phyloP scores from a whole-genome alignment of 208 protist genomes.

The Wallacemonas sp. region DNA sequence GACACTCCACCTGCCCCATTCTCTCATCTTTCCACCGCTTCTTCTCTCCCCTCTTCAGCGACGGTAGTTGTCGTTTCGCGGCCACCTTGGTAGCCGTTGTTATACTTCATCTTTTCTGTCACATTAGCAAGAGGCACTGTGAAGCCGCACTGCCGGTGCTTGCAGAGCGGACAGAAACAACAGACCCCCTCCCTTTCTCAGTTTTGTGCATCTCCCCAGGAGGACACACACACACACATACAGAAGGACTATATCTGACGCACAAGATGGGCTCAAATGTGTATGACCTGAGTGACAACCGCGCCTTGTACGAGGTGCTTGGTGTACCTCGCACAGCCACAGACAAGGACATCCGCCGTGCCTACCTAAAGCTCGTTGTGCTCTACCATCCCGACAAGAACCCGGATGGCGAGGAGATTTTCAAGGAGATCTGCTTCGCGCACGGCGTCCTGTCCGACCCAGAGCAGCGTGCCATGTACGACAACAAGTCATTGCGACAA shows the following conservation, averaged over 20 bases:
- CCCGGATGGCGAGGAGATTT: conserved; percentile 68
- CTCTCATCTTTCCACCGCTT: too few relatives aligned
- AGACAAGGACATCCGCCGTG: conserved; percentile 78
- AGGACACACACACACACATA: too few relatives aligned
- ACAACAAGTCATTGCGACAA: conserved; percentile 57
- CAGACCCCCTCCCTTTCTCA: too few relatives aligned
- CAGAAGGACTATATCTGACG: too few relatives aligned
- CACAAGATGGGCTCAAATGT: conserved; percentile 49
- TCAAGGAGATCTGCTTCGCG: conserved; percentile 88
- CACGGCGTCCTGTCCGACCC: conserved; percentile 83
- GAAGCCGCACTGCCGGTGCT: too few relatives aligned
- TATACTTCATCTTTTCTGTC: neutral
- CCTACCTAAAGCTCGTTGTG: conserved; percentile 87
- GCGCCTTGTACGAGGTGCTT: conserved; percentile 80
- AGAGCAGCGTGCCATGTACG: conserved; percentile 75
- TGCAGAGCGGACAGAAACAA: too few relatives aligned
- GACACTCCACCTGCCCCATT: too few relatives aligned
- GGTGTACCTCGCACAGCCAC: conserved; percentile 53
- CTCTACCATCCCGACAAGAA: conserved; percentile 93
- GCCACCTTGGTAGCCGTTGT: neutral
- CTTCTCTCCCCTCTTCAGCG: neutral
- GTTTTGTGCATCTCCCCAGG: too few relatives aligned
- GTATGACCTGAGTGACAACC: conserved; percentile 76
- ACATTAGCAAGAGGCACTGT: too few relatives aligned
- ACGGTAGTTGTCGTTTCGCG: neutral